Evolutionary conservation across 306 rosid species (phyloP).

Genomic region (Vigna trinervia): DNA sequence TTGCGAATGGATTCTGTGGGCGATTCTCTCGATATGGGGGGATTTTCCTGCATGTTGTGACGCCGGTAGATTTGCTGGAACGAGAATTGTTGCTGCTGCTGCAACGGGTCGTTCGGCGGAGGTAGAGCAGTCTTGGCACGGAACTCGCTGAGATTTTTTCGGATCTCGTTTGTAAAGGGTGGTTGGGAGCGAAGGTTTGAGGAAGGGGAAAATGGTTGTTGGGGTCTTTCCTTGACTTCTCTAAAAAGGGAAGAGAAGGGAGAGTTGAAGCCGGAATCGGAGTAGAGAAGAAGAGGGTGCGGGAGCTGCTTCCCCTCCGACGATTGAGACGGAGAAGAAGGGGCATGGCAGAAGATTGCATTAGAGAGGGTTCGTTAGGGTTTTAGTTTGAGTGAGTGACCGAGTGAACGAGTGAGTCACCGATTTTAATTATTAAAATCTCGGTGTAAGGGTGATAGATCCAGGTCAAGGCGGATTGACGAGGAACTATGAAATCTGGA

Average conservation of each 20-base stretch:
- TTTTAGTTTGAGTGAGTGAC: too few species aligned
- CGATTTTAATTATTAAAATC: too few species aligned
- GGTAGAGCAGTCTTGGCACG: conserved; percentile 31
- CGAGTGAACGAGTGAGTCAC: too few species aligned
- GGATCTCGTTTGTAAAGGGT: conserved; percentile 41
- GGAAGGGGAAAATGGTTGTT: conserved; percentile 22
- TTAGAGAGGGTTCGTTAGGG: too few species aligned
- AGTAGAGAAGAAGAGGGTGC: conserved; percentile 53
- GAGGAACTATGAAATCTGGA: too few species aligned
- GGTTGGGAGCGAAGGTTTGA: background rate
- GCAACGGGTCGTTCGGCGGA: background rate
- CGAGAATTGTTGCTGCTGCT: conserved; percentile 38
- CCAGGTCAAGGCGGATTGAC: too few species aligned
- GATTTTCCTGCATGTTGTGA: background rate
- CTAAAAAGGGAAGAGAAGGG: conserved; percentile 43
- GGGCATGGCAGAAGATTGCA: conserved; percentile 44
- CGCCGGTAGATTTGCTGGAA: conserved; percentile 48
- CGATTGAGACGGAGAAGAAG: conserved; percentile 52
- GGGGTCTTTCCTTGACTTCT: conserved; percentile 54
- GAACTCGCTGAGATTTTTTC: conserved; percentile 53
- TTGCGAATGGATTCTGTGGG: background rate
- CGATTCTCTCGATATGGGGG: background rate
- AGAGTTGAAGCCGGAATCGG: conserved; percentile 38
- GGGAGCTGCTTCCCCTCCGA: conserved; percentile 40
- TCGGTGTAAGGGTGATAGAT: too few species aligned